phyloP scores from a whole-genome alignment of 305 asterid species.

The Coffea humblotiana region DNA sequence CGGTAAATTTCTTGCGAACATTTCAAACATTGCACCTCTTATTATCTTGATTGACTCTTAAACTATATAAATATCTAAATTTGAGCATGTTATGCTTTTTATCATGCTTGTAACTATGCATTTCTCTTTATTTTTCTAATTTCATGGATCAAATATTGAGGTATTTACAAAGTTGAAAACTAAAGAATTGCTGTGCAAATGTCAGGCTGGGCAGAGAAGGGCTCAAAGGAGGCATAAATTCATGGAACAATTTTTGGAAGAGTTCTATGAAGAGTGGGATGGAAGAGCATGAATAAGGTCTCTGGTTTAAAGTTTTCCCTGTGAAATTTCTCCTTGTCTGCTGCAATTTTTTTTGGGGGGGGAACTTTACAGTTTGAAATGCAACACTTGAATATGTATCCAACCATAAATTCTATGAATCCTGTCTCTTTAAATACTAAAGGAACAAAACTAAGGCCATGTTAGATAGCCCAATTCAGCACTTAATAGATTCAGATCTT shows the following conservation, averaged over 20 bases:
- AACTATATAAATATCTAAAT: background rate
- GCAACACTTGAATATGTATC: too few species aligned
- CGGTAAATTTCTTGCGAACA: background rate
- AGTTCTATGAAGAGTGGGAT: conserved; percentile 87
- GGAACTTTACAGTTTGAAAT: background rate
- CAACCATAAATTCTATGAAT: background rate
- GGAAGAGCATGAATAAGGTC: conserved; percentile 64
- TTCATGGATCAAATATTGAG: background rate
- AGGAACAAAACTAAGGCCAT: background rate
- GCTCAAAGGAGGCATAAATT: conserved; percentile 86
- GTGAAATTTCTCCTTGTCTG: background rate
- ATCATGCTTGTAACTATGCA: background rate
- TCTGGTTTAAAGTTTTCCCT: conserved; percentile 1
- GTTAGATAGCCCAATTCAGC: too few species aligned
- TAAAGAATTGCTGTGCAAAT: conserved; percentile 11
- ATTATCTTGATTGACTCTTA: background rate
- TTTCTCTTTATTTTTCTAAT: background rate
- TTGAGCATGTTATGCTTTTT: background rate
- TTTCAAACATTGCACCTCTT: background rate
- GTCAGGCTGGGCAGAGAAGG: conserved; percentile 80
- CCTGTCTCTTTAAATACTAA: background rate
- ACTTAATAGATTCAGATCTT: too few species aligned
- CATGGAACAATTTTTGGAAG: conserved; percentile 78
- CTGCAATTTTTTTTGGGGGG: background rate
- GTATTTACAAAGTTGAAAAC: background rate